Evolutionary conservation across 106 monocot genomes (phyloP).

Genomic region (Posidonia australis): DNA sequence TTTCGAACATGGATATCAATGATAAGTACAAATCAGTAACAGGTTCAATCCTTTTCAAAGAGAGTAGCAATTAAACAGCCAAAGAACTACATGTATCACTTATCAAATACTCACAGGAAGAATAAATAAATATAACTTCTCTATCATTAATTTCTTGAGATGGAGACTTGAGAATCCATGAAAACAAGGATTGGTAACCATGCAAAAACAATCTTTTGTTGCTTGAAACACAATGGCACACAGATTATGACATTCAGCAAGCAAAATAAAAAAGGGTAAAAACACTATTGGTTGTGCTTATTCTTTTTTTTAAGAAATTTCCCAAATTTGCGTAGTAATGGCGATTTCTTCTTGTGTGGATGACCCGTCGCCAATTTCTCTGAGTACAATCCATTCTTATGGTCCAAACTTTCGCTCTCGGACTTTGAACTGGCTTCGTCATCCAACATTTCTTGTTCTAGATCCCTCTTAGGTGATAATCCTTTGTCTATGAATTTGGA

Average conservation of each 20-base stretch:
- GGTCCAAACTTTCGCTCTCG: constrained; percentile 17
- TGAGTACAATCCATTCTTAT: constrained; percentile 9
- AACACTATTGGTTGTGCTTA: constrained; percentile 14
- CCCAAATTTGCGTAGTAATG: constrained; percentile 34
- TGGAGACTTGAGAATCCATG: neutral
- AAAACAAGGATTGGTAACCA: neutral
- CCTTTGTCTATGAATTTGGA: constrained; percentile 1
- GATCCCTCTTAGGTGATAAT: constrained; percentile 25
- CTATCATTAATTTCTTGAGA: too few species aligned
- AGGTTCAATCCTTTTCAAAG: too few species aligned
- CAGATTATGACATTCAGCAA: neutral
- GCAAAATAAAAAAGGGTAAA: neutral
- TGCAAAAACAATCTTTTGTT: neutral
- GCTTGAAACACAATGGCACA: neutral
- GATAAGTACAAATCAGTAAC: too few species aligned
- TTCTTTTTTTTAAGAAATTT: constrained; percentile 47
- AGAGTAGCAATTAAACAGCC: too few species aligned
- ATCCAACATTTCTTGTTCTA: constrained; percentile 23
- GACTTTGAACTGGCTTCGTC: constrained; percentile 29
- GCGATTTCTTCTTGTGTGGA: constrained; percentile 40
- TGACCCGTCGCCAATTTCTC: constrained; percentile 12
- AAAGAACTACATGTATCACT: too few species aligned
- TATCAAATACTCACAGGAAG: too few species aligned
- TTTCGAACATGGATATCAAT: too few species aligned
- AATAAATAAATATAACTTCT: too few species aligned